These are phyloP conservation scores for Amoebophrya sp. DNA, from an alignment of 169 alveolate species.

Conservation along the genomic window DNA sequence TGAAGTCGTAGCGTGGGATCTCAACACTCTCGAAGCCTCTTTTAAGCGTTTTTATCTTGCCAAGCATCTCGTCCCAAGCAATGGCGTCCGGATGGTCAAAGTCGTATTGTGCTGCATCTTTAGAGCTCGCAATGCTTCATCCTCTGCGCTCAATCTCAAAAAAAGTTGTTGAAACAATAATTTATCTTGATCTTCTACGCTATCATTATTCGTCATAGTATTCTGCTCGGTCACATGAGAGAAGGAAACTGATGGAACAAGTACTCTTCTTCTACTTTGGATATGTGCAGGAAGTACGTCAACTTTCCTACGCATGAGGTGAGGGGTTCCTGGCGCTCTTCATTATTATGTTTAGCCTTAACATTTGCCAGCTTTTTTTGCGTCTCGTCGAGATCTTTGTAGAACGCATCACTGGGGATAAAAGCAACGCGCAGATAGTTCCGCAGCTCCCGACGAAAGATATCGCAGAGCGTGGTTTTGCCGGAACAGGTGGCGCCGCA, in stretches of 20 bases:
- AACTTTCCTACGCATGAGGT: too few relatives aligned
- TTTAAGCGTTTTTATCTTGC: constrained; percentile 40
- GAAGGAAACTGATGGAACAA: too few relatives aligned
- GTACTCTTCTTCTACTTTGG: too few relatives aligned
- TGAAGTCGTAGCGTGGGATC: constrained; percentile 64
- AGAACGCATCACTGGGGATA: constrained; percentile 60
- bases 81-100: constrained; percentile 73
- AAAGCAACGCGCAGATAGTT: constrained; percentile 49
- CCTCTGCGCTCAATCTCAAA: too few relatives aligned
- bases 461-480: constrained; percentile 58
- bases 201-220: too few relatives aligned
- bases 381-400: constrained; percentile 52
- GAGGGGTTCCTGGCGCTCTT: too few relatives aligned
- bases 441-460: constrained; percentile 49
- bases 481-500: constrained; percentile 73
- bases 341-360: too few relatives aligned
- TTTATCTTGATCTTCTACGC: too few relatives aligned
- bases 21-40: constrained; percentile 51
- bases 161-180: too few relatives aligned
- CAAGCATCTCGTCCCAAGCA: constrained; percentile 59
- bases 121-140: too few relatives aligned
- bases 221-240: too few relatives aligned
- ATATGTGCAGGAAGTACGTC: too few relatives aligned
- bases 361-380: not conserved
- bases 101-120: constrained; percentile 59